Base-by-base conservation (phyloP, 257 asterid species). In the Salvia splendens region DNA sequence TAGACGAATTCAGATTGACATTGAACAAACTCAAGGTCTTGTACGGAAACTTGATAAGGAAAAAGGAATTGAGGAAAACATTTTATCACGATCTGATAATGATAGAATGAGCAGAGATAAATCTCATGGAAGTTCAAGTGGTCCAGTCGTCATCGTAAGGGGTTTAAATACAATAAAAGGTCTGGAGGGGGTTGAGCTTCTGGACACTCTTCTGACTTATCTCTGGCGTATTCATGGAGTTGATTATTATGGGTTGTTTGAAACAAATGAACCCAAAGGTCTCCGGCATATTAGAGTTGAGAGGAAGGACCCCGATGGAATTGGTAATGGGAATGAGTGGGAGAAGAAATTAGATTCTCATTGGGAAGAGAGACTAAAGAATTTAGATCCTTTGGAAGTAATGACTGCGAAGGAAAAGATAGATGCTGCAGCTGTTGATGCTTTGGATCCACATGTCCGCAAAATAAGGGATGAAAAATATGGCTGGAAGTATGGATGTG, bases 401-500 rank as follows among this genome's bases (percentile, higher is more conserved):
- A 91, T 90, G 99, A 78, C 95, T 16, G 97, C 91, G 3, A 94
- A 88, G 78, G 99, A 94, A 76, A 94, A 91, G 86, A 75, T 94
- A 73, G 97, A 91, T 81, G 92, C 96, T 4, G 79, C 88, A 28
- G 96, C 97, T 42, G 83, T 79, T 45, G 97, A 91, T 86, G 97
- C 80, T 24, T 83, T 94, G 76, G 97, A 94, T 55, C 97, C 99
- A 9, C 71, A 70, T 75, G 95, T 94, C 46, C 95, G 99, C 68
- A 91, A 94, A 72, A 94, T 94, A 73, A 91, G 96, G 84, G 99
- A 94, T 77, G 99, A 94, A 83, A 94, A 94, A 83, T 94, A 94
- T 70, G 99, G 99, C 16, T 91, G 99, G 97, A 94, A 94, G 83
- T 94, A 91, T 83, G 99, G 99, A 60, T 94, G 99, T 79, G 99